These are phyloP conservation scores for Zygoascus bituminiphila DNA, from an alignment of 805 yeast genomes.

Conservation along the genomic window DNA sequence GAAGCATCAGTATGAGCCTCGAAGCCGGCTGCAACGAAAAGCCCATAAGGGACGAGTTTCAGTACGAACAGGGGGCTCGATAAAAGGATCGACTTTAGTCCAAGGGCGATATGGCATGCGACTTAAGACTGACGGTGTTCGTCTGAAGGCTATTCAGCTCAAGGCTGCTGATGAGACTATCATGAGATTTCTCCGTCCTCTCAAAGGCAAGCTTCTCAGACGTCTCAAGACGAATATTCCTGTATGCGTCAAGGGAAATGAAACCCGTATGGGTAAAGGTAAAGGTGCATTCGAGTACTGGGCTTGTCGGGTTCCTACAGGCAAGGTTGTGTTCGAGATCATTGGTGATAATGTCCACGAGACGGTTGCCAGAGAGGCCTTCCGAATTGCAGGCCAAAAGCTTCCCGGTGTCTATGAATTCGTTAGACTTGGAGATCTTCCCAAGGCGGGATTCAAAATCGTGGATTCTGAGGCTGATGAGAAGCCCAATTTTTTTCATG, in stretches of 20 bases:
- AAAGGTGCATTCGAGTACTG: constrained; percentile 96
- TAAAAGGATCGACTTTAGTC: constrained; percentile 73
- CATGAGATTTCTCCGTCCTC: constrained; percentile 73
- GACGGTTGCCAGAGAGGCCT: constrained; percentile 80
- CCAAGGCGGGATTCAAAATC: constrained; percentile 62
- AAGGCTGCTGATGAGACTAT: constrained; percentile 85
- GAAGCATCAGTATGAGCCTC: constrained; percentile 41
- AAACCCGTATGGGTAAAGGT: constrained; percentile 99
- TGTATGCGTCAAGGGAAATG: constrained; percentile 94
- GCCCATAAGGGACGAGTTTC: constrained; percentile 91
- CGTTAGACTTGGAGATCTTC: constrained; percentile 51
- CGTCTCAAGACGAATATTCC: constrained; percentile 80
- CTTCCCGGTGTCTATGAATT: constrained; percentile 91
- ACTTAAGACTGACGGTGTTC: constrained; percentile 76
- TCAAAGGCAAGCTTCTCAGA: constrained; percentile 56
- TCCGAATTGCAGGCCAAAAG: constrained; percentile 81
- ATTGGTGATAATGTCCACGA: constrained; percentile 71
- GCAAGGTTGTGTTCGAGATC: constrained; percentile 84
- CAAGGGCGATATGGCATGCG: constrained; percentile 84
- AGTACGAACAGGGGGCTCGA: constrained; percentile 90
- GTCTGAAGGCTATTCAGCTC: constrained; percentile 80
- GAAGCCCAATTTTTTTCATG: constrained; percentile 45
- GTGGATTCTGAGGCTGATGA: constrained; percentile 39
- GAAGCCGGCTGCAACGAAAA: constrained; percentile 46
- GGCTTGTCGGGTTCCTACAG: constrained; percentile 95